These are phyloP conservation scores for Colletotrichum higginsianum DNA, from an alignment of 2,329 filamentous ascomycete genomes.

Conservation along the genomic window DNA sequence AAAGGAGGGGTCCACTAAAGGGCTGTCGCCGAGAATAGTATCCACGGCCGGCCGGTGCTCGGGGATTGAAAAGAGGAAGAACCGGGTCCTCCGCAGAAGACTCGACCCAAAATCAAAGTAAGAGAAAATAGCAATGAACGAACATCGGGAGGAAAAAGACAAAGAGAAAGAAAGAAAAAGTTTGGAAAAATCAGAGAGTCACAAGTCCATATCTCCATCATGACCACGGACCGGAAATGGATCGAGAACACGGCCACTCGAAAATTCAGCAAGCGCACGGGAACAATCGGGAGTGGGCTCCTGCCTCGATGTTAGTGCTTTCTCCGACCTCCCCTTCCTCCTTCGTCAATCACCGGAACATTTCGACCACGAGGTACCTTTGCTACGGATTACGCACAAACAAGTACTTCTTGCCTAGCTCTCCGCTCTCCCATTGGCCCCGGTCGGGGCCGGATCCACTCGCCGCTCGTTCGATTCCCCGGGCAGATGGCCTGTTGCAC, in stretches of 20 bases:
- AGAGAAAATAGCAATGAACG: not conserved
- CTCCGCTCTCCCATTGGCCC: not conserved
- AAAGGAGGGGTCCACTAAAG: not conserved
- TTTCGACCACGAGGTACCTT: not conserved
- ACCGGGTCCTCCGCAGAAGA: not conserved
- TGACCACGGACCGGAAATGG: conserved; percentile 9
- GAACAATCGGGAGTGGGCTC: conserved; percentile 23
- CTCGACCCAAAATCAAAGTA: not conserved
- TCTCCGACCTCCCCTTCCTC: not conserved
- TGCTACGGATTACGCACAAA: not conserved
- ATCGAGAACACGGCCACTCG: conserved; percentile 34
- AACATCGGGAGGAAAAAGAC: too few species aligned
- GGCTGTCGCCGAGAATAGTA: not conserved
- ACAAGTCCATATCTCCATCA: too few species aligned
- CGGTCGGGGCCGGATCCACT: conserved; percentile 15
- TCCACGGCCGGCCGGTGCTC: not conserved
- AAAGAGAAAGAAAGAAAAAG: not conserved
- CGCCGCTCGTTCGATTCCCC: conserved; percentile 34
- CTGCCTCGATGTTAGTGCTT: too few species aligned
- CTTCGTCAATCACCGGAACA: not conserved
- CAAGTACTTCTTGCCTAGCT: not conserved
- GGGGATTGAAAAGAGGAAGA: not conserved
- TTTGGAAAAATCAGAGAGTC: not conserved
- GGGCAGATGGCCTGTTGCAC: conserved; percentile 26
- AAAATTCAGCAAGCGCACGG: conserved; percentile 29